phyloP scores from a whole-genome alignment of 805 yeast species.

The Blastobotrys parvus region DNA sequence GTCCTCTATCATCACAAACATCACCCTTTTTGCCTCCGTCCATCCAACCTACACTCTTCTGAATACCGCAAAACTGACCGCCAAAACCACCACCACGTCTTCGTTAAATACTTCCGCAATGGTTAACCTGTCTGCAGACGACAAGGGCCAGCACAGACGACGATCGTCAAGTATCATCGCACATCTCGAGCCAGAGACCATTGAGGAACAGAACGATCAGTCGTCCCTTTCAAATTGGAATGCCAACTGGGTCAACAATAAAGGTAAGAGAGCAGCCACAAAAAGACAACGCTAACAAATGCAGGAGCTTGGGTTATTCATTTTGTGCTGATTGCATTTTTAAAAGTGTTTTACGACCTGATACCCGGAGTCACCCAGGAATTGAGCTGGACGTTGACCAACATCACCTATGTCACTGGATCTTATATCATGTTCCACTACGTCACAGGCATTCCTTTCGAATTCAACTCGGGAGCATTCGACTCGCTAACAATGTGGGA shows the following conservation, averaged over 20 bases:
- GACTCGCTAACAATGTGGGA: constrained; percentile 98
- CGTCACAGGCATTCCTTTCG: constrained; percentile 95
- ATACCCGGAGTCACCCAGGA: constrained; percentile 76
- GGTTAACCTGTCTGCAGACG: neutral
- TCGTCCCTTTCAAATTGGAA: constrained; percentile 80
- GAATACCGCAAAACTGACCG: no score
- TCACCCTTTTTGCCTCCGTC: no score
- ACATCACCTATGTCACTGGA: constrained; percentile 81
- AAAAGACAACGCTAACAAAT: no score
- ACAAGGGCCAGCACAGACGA: constrained; percentile 35
- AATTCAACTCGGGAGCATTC: constrained; percentile 92
- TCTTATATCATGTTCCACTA: constrained; percentile 94
- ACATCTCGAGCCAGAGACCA: constrained; percentile 86
- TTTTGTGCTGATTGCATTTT: constrained; percentile 65
- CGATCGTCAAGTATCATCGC: constrained; percentile 86
- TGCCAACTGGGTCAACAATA: constrained; percentile 92
- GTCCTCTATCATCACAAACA: no score
- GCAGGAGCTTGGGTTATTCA: constrained; percentile 88
- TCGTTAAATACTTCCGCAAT: neutral
- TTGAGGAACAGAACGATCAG: constrained; percentile 89
- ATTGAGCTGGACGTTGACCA: constrained; percentile 90
- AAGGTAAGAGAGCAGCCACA: constrained; percentile 31
- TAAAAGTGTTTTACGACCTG: constrained; percentile 70
- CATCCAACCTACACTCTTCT: no score
- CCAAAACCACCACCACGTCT: no score